A percentile compares a stretch with the other conserved stretches of the same genome.
Conservation (phyloP, 2,329 filamentous ascomycete genomes). For the Trichothecium roseum region DNA sequence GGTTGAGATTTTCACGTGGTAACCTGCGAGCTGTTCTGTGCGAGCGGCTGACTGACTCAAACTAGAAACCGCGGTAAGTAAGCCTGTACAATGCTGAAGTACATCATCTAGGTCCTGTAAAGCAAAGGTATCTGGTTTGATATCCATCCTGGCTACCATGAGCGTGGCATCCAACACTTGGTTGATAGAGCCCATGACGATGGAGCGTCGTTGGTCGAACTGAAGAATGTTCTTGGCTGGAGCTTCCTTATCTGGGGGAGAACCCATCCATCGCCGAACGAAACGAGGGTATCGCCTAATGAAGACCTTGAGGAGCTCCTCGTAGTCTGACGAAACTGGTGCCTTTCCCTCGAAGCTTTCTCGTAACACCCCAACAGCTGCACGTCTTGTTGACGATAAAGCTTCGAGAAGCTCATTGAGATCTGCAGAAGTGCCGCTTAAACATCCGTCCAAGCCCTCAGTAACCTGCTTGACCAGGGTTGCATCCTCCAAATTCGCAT, state of each 20-base stretch:
- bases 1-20: conserved; percentile 59
- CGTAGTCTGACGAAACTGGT: conserved; percentile 11
- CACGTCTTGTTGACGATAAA: conserved; percentile 43
- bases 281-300: conserved; percentile 51
- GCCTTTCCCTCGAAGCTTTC: conserved; percentile 11
- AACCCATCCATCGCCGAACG: conserved; percentile 50
- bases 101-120: conserved; percentile 49
- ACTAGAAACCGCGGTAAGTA: conserved; percentile 43
- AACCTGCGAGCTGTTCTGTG: conserved; percentile 26
- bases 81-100: conserved; percentile 42
- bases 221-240: conserved; percentile 47
- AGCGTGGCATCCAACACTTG: conserved; percentile 51
- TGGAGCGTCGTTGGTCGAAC: conserved; percentile 49
- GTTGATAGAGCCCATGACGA: conserved; percentile 40
- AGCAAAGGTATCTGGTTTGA: conserved; percentile 33
- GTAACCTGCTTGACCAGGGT: conserved; percentile 36
- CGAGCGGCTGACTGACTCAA: conserved; percentile 16
- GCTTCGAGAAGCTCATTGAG: conserved; percentile 51
- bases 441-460: conserved; percentile 43
- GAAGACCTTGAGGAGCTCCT: conserved; percentile 40
- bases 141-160: conserved; percentile 41
- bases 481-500: conserved; percentile 24
- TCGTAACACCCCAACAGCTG: conserved; percentile 38
- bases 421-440: conserved; percentile 48
- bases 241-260: conserved; percentile 38